A percentile compares a stretch with the other conserved stretches of the same genome.
Evolutionary conservation across 306 rosid species (phyloP).

Genomic region (Corylus avellana): DNA sequence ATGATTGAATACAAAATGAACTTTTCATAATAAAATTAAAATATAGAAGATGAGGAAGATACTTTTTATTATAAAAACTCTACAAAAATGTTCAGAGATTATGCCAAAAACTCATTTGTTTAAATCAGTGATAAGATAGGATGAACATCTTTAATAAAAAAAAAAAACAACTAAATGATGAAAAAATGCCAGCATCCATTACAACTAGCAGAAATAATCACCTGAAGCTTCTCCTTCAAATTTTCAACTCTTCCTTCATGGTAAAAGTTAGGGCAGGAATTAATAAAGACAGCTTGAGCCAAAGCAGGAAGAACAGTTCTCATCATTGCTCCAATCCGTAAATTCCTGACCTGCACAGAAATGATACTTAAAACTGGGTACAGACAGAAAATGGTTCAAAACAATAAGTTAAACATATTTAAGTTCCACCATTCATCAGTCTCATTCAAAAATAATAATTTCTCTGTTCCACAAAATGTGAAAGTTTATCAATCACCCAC

Average conservation of each 20-base stretch:
- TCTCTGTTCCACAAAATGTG: not conserved
- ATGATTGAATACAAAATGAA: not conserved
- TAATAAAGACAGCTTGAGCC: conserved; percentile 80
- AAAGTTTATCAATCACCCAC: not conserved
- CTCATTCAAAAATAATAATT: not conserved
- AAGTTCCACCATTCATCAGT: conserved; percentile 3
- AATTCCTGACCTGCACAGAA: conserved; percentile 67
- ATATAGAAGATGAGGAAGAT: not conserved
- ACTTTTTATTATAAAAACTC: not conserved
- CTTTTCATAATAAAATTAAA: not conserved
- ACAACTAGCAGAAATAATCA: conserved; percentile 30
- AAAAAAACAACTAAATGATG: not conserved
- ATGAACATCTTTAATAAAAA: not conserved
- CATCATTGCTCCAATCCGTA: conserved; percentile 92
- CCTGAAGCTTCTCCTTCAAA: conserved; percentile 84
- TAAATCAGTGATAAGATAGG: not conserved
- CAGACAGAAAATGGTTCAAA: not conserved
- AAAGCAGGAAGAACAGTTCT: conserved; percentile 85
- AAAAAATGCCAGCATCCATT: not conserved
- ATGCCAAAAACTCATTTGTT: not conserved
- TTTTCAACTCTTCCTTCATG: conserved; percentile 52
- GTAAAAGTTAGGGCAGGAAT: conserved; percentile 44
- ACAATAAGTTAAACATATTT: not conserved
- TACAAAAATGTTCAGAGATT: not conserved
- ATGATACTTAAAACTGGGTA: conserved; percentile 16